phyloP scores from a whole-genome alignment of 2,329 filamentous ascomycete species.

The Apiospora aurea region DNA sequence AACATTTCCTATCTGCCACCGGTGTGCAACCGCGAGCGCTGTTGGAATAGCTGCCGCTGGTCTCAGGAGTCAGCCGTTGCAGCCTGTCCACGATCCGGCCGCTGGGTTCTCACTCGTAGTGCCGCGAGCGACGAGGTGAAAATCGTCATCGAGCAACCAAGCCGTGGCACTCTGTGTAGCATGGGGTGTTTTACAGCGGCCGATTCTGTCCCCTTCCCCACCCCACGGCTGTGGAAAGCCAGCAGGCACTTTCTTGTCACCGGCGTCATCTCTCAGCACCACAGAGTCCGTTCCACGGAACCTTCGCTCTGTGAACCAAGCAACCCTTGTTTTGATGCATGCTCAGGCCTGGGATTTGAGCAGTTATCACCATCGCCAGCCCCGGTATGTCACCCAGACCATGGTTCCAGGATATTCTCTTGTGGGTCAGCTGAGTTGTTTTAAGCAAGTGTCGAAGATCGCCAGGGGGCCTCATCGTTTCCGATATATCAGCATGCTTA shows the following conservation, averaged over 20 bases:
- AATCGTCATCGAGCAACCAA: constrained; percentile 3
- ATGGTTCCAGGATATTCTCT: background rate
- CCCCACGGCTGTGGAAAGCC: background rate
- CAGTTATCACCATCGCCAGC: background rate
- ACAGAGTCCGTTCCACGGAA: background rate
- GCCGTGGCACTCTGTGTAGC: constrained; percentile 2
- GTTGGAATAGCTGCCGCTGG: background rate
- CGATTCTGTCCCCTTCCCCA: background rate
- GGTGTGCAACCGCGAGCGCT: background rate
- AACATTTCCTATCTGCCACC: background rate
- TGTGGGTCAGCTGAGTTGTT: background rate
- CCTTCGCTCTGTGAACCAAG: background rate
- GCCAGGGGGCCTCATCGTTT: background rate
- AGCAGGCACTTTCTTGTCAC: background rate
- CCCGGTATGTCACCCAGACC: background rate
- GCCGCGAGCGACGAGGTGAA: background rate
- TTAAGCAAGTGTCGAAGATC: background rate
- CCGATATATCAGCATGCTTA: background rate
- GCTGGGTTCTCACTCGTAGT: background rate
- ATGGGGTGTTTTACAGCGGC: background rate
- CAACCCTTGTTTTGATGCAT: background rate
- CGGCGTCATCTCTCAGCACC: background rate
- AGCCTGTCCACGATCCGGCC: background rate
- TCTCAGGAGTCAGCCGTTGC: background rate
- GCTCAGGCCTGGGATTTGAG: background rate